Evolutionary conservation across 805 yeast species (phyloP), one percentile per base, ranked within the genome.

Genomic region (Gaillardinia entomophila): DNA sequence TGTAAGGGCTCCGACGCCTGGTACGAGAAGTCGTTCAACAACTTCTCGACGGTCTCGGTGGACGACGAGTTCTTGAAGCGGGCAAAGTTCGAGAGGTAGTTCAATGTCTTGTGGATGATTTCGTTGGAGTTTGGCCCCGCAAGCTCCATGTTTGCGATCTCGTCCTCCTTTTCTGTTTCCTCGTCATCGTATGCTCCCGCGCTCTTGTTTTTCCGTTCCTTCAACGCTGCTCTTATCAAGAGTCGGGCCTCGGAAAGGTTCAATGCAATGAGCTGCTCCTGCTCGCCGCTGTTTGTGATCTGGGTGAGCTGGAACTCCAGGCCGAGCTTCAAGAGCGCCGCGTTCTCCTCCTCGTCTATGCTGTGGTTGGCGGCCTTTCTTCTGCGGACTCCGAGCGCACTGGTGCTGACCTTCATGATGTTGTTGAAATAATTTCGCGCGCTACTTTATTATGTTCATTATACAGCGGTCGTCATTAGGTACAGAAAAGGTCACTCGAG

Each of bases 51-150:
- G 1, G 97, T 96, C 36, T 86, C 80, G 22, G 92, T 89, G 0
- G 97, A 87, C 40, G 89, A 89, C 25, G 87, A 82, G 56, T 88
- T 95, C 61, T 87, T 81, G 60, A 90, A 92, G 46, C 97, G 71
- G 3, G 96, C 80, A 62, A 92, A 92, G 30, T 76, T 77, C 1
- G 90, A 71, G 39, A 92, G 67, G 53, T 87, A 86, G 54, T 87
- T 92, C 55, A 90, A 73, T 1, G 97, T 86, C 58, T 92, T 90
- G 55, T 90, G 87, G 58, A 92, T 69, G 34, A 89, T 92, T 54
- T 88, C 90, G 55, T 81, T 84, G 29, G 88, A 84, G 44, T 81
- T 84, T 16, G 86, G 85, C 17, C 72, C 72, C 6, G 84, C 83
- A 43, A 66, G 58, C 40, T 65, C 69, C 49, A 64, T 62, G 46